Percentiles rank a stretch among this genome's conserved stretches.
Evolutionary conservation across 768 basidiomycete species (phyloP).

Genomic region (Panaeolus cyanescens): DNA sequence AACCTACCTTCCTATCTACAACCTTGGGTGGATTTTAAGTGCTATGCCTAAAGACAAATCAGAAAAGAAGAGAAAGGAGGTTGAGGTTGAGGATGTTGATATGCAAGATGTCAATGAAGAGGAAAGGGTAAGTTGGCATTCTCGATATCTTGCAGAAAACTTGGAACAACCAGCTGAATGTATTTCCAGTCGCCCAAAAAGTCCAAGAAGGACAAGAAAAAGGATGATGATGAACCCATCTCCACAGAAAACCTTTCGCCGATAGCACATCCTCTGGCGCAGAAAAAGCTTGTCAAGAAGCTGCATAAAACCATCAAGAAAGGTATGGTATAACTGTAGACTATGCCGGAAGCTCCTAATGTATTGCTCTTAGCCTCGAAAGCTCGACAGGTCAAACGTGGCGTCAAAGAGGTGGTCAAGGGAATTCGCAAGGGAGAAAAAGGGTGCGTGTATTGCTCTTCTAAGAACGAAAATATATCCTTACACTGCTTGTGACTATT

Average conservation of each 20-base stretch:
- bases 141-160: neutral
- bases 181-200: slow-evolving; percentile 53
- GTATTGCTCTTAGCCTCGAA: slow-evolving; percentile 70
- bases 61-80: slow-evolving; percentile 66
- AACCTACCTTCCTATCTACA: neutral
- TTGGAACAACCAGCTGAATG: slow-evolving; percentile 6
- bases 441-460: slow-evolving; percentile 57
- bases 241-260: slow-evolving; percentile 85
- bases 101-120: slow-evolving; percentile 38
- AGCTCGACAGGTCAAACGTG: slow-evolving; percentile 92
- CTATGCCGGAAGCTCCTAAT: neutral
- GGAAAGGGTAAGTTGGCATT: slow-evolving; percentile 28
- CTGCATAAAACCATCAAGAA: slow-evolving; percentile 94
- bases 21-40: slow-evolving; percentile 1
- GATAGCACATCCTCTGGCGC: slow-evolving; percentile 92
- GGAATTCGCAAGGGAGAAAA: slow-evolving; percentile 96
- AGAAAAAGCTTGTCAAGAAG: slow-evolving; percentile 92
- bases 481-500: slow-evolving; percentile 3
- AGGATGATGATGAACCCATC: slow-evolving; percentile 65
- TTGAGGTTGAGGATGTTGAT: slow-evolving; percentile 48
- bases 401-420: slow-evolving; percentile 98
- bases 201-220: slow-evolving; percentile 52
- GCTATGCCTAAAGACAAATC: slow-evolving; percentile 74
- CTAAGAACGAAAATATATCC: neutral
- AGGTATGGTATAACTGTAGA: slow-evolving; percentile 43